Percentiles rank a stretch among this genome's conserved stretches.
phyloP scores from a whole-genome alignment of 1,284 basidiomycete genomes.

The Spongispora temasekensis region DNA sequence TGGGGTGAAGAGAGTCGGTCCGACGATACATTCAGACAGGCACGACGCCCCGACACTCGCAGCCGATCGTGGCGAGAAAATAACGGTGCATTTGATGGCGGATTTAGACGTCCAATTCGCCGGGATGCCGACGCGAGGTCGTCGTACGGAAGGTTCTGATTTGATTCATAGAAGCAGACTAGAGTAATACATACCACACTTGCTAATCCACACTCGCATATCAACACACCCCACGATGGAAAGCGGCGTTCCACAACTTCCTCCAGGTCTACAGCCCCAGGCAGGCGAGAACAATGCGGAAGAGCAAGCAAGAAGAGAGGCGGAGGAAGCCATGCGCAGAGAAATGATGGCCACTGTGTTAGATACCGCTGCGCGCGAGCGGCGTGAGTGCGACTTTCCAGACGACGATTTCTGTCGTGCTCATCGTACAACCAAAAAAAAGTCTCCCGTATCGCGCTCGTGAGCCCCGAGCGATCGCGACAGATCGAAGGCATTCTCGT shows the following conservation, averaged over 20 bases:
- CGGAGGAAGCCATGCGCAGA: slow-evolving; percentile 75
- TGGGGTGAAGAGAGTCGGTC: slow-evolving; percentile 8
- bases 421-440: too few relatives aligned
- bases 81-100: not conserved
- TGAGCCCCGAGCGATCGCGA: slow-evolving; percentile 84
- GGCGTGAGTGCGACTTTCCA: slow-evolving; percentile 64
- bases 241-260: slow-evolving; percentile 25
- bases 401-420: too few relatives aligned
- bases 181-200: not conserved
- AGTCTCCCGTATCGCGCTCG: slow-evolving; percentile 92
- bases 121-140: slow-evolving; percentile 9
- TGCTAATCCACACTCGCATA: slow-evolving; percentile 7
- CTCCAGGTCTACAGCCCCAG: slow-evolving; percentile 33
- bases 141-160: slow-evolving; percentile 5
- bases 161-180: too few relatives aligned
- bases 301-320: slow-evolving; percentile 58
- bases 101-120: not conserved
- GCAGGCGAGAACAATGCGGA: slow-evolving; percentile 39
- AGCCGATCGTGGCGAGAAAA: slow-evolving; percentile 4
- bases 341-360: slow-evolving; percentile 89
- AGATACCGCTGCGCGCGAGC: slow-evolving; percentile 85
- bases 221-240: slow-evolving; percentile 19
- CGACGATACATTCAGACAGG: slow-evolving; percentile 1
- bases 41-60: slow-evolving; percentile 2
- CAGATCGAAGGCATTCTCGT: slow-evolving; percentile 87